Base-by-base conservation (phyloP, 352 stramenopile species). In the Phytophthora lateralis region DNA sequence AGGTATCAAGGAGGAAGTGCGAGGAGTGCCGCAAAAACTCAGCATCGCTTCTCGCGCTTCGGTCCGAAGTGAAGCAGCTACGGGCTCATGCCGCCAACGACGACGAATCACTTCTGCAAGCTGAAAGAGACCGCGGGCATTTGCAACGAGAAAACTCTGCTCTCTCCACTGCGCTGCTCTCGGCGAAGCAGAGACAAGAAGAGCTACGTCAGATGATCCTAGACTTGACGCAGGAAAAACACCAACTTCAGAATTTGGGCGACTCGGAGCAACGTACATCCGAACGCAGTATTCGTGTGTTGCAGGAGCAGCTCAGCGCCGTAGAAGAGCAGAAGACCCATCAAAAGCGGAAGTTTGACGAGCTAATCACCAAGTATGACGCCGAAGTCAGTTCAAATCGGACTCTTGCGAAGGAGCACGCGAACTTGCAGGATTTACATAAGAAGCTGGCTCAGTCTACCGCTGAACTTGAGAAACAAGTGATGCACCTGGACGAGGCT, bases 171-270 rank as follows among this genome's bases (percentile, higher is more conserved):
- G 64, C 73, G n/a, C 24, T 90, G 21, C 6, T 85, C 6, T 56
- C 65, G 14, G 62, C 73, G 0, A 89, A 85, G 50, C 73, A 89
- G 35, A 75, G 80, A 18, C 77, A 88, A 21, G 66, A 89, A 54
- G 77, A 88, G 14, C 64, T 89, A 12, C 75, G 71, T 0, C 60
- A 77, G 37, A 72, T 75, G 55, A 63, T 85, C 18, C 0, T 78
- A 5, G 66, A 90, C 8, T 44, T 83, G 15, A 80, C 75, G 4
- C 67, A 73, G 24, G 76, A 85, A n/a, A 90, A 90, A 44, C 71
- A 80, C 6, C 57, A 72, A 30, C 50, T 86, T 0, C 78, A 88
- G 57, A 71, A 76, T 27, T 44, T 68, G 27, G 41, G 44, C 11
- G 75, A 89, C 21, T 66, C 62, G 12, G 66, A 80, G 27, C 65